Evolutionary conservation across 768 basidiomycete species (phyloP).

Genomic region (Rubroboletus satanas): DNA sequence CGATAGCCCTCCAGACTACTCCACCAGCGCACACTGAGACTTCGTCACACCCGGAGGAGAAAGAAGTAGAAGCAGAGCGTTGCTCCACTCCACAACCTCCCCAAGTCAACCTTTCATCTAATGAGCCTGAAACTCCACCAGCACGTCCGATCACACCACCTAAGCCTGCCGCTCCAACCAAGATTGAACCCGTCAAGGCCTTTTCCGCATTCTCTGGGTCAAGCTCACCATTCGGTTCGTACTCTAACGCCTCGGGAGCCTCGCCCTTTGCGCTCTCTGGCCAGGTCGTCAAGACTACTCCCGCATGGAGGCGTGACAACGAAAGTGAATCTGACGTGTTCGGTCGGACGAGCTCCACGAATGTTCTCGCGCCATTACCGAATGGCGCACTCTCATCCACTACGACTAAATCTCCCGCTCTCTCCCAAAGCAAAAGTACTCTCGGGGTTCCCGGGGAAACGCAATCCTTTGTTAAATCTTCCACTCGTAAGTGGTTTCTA

Average conservation of each 20-base stretch:
- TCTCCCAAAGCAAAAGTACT: neutral
- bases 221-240: conserved; percentile 34
- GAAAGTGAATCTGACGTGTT: conserved; percentile 8
- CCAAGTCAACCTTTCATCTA: neutral
- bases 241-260: conserved; percentile 20
- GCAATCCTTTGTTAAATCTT: conserved; percentile 5
- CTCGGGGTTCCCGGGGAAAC: neutral
- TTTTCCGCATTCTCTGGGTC: conserved; percentile 39
- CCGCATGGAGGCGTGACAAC: conserved; percentile 26
- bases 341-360: neutral
- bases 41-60: conserved; percentile 5
- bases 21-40: neutral
- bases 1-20: conserved; percentile 15
- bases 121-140: conserved; percentile 11
- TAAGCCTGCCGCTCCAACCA: conserved; percentile 6
- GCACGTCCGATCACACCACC: conserved; percentile 12
- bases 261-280: conserved; percentile 24
- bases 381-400: conserved; percentile 12
- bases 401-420: neutral
- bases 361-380: conserved; percentile 17
- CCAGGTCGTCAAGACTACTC: conserved; percentile 13
- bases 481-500: conserved; percentile 15
- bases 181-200: conserved; percentile 20
- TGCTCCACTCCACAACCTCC: conserved; percentile 11
- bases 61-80: conserved; percentile 8